Evolutionary conservation across 169 alveolate species (phyloP).

Genomic region (Neospora caninum): DNA sequence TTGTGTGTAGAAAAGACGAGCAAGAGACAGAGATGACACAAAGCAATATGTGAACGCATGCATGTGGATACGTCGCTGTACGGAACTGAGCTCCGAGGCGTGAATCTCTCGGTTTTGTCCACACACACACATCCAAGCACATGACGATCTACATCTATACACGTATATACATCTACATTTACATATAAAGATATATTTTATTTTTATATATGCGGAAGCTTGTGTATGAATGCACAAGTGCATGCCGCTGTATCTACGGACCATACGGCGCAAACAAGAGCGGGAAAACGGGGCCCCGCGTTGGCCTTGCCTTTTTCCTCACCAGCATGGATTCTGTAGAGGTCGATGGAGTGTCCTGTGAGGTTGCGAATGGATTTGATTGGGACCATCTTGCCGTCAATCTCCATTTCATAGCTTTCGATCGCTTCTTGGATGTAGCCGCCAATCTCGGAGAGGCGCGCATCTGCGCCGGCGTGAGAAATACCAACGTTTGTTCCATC

Average conservation of each 20-base stretch:
- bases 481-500: conserved; percentile 99
- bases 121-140: too few relatives aligned
- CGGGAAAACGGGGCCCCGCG: background rate
- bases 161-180: background rate
- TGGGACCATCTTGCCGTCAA: conserved; percentile 72
- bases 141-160: background rate
- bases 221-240: too few relatives aligned
- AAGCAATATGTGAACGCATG: background rate
- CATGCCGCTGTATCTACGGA: too few relatives aligned
- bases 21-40: background rate
- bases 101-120: too few relatives aligned
- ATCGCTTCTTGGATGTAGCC: conserved; percentile 98
- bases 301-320: background rate
- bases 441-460: conserved; percentile 96
- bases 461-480: conserved; percentile 99
- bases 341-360: conserved; percentile 98
- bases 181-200: background rate
- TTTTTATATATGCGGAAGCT: too few relatives aligned
- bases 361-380: conserved; percentile 96
- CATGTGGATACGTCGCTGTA: background rate
- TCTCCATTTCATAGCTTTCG: conserved; percentile 94
- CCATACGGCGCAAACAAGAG: background rate
- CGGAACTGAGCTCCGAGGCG: too few relatives aligned
- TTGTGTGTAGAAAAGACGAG: background rate
- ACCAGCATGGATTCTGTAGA: conserved; percentile 97